A percentile compares a stretch with the other conserved stretches of the same genome.
phyloP scores from a whole-genome alignment of 495 filamentous ascomycete genomes.

The Penicillium subrubescens region DNA sequence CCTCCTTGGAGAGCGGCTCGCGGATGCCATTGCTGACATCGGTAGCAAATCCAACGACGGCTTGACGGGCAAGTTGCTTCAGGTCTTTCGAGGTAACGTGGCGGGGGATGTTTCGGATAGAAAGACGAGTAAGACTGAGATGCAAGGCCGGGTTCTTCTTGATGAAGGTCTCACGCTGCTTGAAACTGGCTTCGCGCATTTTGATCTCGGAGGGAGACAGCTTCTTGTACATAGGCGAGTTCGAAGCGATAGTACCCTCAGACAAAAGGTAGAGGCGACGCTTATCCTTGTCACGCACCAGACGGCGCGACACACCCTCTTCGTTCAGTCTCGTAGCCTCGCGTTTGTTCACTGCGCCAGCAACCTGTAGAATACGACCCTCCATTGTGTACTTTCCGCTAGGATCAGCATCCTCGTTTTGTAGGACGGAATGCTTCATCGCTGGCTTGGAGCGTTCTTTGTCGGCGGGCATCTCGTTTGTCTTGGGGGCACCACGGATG shows the following conservation, averaged over 20 bases:
- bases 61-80: conserved; percentile 86
- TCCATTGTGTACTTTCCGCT: conserved; percentile 85
- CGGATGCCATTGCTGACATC: conserved; percentile 79
- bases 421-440: conserved; percentile 75
- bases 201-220: conserved; percentile 80
- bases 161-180: conserved; percentile 86
- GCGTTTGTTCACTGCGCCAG: conserved; percentile 78
- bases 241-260: conserved; percentile 77
- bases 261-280: conserved; percentile 86
- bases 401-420: conserved; percentile 76
- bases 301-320: conserved; percentile 62
- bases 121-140: conserved; percentile 88
- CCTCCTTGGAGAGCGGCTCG: conserved; percentile 81
- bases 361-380: conserved; percentile 80
- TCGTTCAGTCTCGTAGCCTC: conserved; percentile 75
- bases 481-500: conserved; percentile 68
- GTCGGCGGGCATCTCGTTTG: conserved; percentile 39
- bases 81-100: conserved; percentile 84
- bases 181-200: conserved; percentile 83
- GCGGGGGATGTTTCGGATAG: conserved; percentile 88
- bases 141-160: conserved; percentile 88
- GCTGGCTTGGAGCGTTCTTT: conserved; percentile 43
- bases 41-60: conserved; percentile 87
- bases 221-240: conserved; percentile 70
- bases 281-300: conserved; percentile 81